These are phyloP conservation scores for Lipomyces yarrowii DNA, from an alignment of 1,139 yeast species.

Conservation along the genomic window DNA sequence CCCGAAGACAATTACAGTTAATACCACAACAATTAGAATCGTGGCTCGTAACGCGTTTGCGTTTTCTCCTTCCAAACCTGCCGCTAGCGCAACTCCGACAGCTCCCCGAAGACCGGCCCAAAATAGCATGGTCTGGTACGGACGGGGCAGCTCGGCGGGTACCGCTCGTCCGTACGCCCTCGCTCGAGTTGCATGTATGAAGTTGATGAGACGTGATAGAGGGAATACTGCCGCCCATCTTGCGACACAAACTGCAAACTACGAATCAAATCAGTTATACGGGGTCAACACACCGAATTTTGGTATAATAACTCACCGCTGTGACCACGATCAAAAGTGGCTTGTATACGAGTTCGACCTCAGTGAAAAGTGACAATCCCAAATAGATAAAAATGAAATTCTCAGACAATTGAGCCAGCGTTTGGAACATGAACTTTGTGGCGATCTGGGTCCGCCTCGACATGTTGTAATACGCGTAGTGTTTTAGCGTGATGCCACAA, in stretches of 20 bases:
- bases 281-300: not conserved
- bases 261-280: not conserved
- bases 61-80: slow-evolving; percentile 94
- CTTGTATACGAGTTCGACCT: slow-evolving; percentile 90
- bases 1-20: slow-evolving; percentile 94
- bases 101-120: slow-evolving; percentile 99
- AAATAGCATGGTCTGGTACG: slow-evolving; percentile 97
- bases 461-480: slow-evolving; percentile 97
- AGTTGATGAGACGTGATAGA: slow-evolving; percentile 78
- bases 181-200: slow-evolving; percentile 65
- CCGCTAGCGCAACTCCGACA: slow-evolving; percentile 97
- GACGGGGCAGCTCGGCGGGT: slow-evolving; percentile 74
- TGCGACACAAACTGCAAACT: slow-evolving; percentile 79
- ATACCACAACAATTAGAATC: slow-evolving; percentile 91
- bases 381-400: slow-evolving; percentile 94
- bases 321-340: slow-evolving; percentile 91
- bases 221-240: slow-evolving; percentile 99
- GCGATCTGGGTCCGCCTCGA: slow-evolving; percentile 96
- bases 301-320: slow-evolving; percentile 47
- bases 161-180: slow-evolving; percentile 35
- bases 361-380: slow-evolving; percentile 92
- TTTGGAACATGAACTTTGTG: slow-evolving; percentile 91
- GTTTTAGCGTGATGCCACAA: slow-evolving; percentile 95
- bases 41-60: slow-evolving; percentile 90
- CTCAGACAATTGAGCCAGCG: slow-evolving; percentile 91